These are phyloP conservation scores for Yamadazyma jaroonii DNA, from an alignment of 1,139 yeast species.

Conservation along the genomic window DNA sequence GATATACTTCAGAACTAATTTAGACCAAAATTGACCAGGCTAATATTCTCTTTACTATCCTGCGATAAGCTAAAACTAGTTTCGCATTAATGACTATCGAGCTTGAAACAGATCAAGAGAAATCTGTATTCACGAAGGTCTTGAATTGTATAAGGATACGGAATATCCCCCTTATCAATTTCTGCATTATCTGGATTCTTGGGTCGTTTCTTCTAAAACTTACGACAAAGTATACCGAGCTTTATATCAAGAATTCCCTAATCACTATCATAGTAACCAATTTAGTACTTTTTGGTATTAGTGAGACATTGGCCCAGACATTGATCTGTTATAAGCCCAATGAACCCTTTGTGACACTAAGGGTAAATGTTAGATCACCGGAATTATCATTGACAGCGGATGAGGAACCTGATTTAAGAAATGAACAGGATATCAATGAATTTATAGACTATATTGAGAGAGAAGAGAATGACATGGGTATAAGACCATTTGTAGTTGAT, in stretches of 20 bases:
- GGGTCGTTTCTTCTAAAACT: constrained; percentile 49
- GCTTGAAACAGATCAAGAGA: constrained; percentile 1
- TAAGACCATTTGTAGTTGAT: constrained; percentile 8
- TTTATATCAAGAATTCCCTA: constrained; percentile 66
- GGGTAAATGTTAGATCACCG: constrained; percentile 14
- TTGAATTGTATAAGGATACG: constrained; percentile 35
- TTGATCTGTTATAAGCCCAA: constrained; percentile 36
- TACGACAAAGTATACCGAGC: constrained; percentile 56
- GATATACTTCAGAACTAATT: no score
- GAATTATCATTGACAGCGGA: constrained; percentile 9
- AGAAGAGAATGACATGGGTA: constrained; percentile 11
- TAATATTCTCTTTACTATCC: no score
- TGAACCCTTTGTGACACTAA: constrained; percentile 22
- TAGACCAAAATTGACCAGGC: no score
- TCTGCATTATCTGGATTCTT: constrained; percentile 48
- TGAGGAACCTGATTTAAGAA: constrained; percentile 13
- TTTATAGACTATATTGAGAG: constrained; percentile 38
- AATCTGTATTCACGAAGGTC: constrained; percentile 20
- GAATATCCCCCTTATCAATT: constrained; percentile 53
- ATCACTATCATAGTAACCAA: constrained; percentile 83
- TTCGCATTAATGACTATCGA: constrained; percentile 4
- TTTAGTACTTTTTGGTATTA: constrained; percentile 76
- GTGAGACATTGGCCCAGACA: constrained; percentile 87
- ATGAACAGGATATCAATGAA: constrained; percentile 20
- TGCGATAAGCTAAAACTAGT: background rate